Percentiles rank a stretch among this genome's conserved stretches.
Evolutionary conservation across 179 eudicot genomes (phyloP).

Genomic region (Nepenthes alata): DNA sequence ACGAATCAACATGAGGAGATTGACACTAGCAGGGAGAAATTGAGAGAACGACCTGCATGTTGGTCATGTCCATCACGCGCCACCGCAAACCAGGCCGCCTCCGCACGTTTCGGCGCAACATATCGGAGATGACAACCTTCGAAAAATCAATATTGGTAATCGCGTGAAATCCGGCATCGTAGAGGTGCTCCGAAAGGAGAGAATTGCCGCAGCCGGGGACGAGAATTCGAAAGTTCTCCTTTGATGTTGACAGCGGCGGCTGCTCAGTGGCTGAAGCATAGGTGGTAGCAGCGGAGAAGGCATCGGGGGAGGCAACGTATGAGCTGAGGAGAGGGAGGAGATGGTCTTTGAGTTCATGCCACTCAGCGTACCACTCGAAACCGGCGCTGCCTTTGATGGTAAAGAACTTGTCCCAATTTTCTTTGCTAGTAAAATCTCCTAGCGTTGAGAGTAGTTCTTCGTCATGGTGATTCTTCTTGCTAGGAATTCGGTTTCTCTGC

Average conservation of each 20-base stretch:
- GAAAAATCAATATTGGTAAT: constrained; percentile 92
- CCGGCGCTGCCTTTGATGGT: constrained; percentile 53
- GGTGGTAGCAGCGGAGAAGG: not conserved
- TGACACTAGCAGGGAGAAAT: not conserved
- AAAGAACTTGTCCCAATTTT: constrained; percentile 91
- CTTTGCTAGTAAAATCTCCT: constrained; percentile 75
- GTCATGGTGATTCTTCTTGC: constrained; percentile 7
- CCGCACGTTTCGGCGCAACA: constrained; percentile 70
- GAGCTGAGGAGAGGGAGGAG: constrained; percentile 38
- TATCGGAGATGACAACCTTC: constrained; percentile 73
- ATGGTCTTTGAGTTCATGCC: constrained; percentile 55
- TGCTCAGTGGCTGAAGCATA: not conserved
- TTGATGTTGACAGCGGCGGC: not conserved
- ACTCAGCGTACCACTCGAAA: constrained; percentile 97
- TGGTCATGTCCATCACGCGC: constrained; percentile 94
- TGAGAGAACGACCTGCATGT: constrained; percentile 44
- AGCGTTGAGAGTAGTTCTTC: constrained; percentile 57
- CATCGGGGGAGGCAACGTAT: constrained; percentile 3
- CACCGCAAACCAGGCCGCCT: constrained; percentile 76
- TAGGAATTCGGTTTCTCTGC: constrained; percentile 5
- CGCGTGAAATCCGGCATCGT: constrained; percentile 55
- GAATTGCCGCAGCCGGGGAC: constrained; percentile 95
- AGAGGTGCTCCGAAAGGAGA: constrained; percentile 62
- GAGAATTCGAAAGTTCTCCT: constrained; percentile 34
- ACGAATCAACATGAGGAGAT: not conserved